Percentiles rank a stretch among this genome's conserved stretches.
Conservation (phyloP, 129 eudicot species). For the Flaveria ramosissima region DNA sequence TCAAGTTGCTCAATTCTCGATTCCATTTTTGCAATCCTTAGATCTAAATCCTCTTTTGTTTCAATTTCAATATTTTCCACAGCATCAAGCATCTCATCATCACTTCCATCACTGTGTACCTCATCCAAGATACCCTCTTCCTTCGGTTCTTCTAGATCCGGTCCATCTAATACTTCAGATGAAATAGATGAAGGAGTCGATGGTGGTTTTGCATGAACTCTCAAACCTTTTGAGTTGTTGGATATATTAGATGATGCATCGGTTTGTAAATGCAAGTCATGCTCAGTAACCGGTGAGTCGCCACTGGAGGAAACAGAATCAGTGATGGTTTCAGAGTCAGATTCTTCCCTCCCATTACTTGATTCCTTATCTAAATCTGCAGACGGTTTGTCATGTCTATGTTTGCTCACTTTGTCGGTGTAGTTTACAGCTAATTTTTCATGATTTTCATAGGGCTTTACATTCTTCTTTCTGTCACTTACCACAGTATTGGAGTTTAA, state of each 20-base stretch:
- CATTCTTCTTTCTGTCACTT: constrained; percentile 46
- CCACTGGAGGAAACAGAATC: constrained; percentile 81
- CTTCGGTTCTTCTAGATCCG: constrained; percentile 43
- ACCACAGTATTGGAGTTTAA: constrained; percentile 31
- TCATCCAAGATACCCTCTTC: constrained; percentile 47
- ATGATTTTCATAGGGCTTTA: constrained; percentile 51
- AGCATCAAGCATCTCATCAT: constrained; percentile 41
- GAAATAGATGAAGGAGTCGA: constrained; percentile 49
- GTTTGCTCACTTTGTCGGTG: constrained; percentile 49
- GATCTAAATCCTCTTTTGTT: constrained; percentile 43
- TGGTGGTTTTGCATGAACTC: constrained; percentile 60
- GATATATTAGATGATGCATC: constrained; percentile 30
- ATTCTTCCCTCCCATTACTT: constrained; percentile 58
- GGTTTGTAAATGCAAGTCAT: constrained; percentile 41
- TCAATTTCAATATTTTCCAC: constrained; percentile 44
- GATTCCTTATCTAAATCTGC: constrained; percentile 44
- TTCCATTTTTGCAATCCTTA: constrained; percentile 68
- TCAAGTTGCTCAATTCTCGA: constrained; percentile 71
- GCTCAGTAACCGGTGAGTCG: constrained; percentile 65
- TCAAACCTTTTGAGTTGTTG: constrained; percentile 34
- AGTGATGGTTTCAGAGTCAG: constrained; percentile 70
- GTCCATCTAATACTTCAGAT: constrained; percentile 53
- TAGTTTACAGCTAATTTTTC: constrained; percentile 46
- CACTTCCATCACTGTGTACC: constrained; percentile 44
- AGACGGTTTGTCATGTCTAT: constrained; percentile 8